A percentile compares a stretch with the other conserved stretches of the same genome.
Conservation (phyloP, 345 rosid genomes). For the Viola odorata region DNA sequence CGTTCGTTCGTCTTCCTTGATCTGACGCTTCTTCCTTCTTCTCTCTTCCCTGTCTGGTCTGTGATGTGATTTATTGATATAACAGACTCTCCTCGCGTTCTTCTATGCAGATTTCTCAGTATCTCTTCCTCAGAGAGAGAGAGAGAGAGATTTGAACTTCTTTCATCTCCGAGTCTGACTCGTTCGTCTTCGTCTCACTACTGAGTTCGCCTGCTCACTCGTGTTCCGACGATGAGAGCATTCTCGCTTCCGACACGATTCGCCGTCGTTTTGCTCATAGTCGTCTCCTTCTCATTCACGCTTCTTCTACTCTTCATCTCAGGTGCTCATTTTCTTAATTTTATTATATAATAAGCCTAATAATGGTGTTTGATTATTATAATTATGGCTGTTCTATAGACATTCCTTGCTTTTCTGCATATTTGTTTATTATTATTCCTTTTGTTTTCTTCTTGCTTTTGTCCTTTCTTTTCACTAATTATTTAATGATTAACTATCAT, state of each 20-base stretch:
- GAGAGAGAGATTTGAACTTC: neutral
- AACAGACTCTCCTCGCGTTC: neutral
- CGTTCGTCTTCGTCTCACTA: neutral
- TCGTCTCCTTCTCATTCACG: slow-evolving; percentile 12
- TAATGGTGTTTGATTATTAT: no score
- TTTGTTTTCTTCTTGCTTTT: neutral
- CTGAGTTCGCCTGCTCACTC: neutral
- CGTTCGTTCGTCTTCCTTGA: slow-evolving; percentile 12
- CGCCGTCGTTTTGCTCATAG: slow-evolving; percentile 11
- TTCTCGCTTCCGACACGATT: slow-evolving; percentile 6
- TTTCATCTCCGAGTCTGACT: neutral
- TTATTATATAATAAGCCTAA: neutral
- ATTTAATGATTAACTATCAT: no score
- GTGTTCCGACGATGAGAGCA: slow-evolving; percentile 20
- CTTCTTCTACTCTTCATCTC: slow-evolving; percentile 16
- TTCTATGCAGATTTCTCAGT: slow-evolving; percentile 29
- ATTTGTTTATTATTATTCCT: neutral
- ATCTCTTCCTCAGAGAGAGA: slow-evolving; percentile 4
- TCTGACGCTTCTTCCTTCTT: slow-evolving; percentile 24
- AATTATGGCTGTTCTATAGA: slow-evolving; percentile 2
- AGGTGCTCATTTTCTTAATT: neutral
- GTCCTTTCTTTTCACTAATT: no score
- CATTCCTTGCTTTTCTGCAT: neutral
- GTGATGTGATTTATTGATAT: slow-evolving; percentile 11
- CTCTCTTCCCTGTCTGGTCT: no score